A percentile compares a stretch with the other conserved stretches of the same genome.
phyloP scores from a whole-genome alignment of 2,329 filamentous ascomycete genomes.

The Phialophora expanda region DNA sequence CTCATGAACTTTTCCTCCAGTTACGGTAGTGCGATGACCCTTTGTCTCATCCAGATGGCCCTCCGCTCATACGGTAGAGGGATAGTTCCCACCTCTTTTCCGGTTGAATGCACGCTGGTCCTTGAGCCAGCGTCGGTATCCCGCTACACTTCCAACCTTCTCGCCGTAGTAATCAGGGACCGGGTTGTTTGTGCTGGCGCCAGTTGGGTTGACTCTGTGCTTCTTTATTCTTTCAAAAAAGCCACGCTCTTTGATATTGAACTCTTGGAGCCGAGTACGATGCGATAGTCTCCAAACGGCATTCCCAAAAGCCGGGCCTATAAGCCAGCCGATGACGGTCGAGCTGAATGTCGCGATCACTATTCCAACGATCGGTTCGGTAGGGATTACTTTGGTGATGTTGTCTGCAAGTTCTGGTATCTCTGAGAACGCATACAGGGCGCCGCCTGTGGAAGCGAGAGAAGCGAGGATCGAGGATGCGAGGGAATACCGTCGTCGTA shows the following conservation, averaged over 20 bases:
- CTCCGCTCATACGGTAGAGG: slow-evolving; percentile 19
- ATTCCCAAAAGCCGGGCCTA: slow-evolving; percentile 81
- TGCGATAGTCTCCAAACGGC: slow-evolving; percentile 78
- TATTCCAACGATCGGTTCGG: slow-evolving; percentile 86
- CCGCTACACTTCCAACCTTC: slow-evolving; percentile 91
- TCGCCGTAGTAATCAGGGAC: slow-evolving; percentile 98
- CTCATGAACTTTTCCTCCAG: neutral
- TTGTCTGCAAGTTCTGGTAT: slow-evolving; percentile 36
- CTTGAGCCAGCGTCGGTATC: slow-evolving; percentile 94
- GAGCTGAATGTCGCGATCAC: slow-evolving; percentile 79
- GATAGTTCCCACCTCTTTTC: slow-evolving; percentile 62
- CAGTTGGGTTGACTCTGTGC: slow-evolving; percentile 87
- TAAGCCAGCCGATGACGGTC: slow-evolving; percentile 83
- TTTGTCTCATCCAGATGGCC: neutral
- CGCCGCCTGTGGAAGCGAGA: slow-evolving; percentile 64
- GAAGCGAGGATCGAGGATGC: slow-evolving; percentile 73
- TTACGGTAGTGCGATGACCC: neutral
- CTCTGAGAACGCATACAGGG: slow-evolving; percentile 42
- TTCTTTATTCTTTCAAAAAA: slow-evolving; percentile 92
- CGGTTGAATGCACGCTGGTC: slow-evolving; percentile 97
- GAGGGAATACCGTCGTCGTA: slow-evolving; percentile 81
- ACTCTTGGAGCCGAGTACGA: slow-evolving; percentile 54
- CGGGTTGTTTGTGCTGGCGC: slow-evolving; percentile 87
- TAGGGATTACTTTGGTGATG: slow-evolving; percentile 41
- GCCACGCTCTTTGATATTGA: slow-evolving; percentile 79